Conservation (phyloP, 352 stramenopile genomes). For the Phytopythium litorale region DNA sequence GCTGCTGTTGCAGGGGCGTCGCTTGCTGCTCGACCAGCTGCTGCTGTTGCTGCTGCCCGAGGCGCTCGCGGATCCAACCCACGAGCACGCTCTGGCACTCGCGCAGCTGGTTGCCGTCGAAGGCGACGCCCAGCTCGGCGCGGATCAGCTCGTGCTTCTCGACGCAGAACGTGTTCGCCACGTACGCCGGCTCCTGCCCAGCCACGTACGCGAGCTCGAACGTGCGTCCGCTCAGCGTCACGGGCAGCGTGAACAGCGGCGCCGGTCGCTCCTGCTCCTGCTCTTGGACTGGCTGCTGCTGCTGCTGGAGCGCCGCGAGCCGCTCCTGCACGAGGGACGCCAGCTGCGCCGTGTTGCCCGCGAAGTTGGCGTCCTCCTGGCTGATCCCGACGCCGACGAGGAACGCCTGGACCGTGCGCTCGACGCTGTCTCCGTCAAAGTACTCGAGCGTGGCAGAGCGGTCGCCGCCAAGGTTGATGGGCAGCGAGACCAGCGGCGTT, state of each 20-base stretch:
- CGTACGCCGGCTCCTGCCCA: slow-evolving; percentile 47
- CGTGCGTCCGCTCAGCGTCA: slow-evolving; percentile 47
- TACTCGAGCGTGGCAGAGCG: slow-evolving; percentile 48
- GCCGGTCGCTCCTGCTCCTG: slow-evolving; percentile 14
- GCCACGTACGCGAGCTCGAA: slow-evolving; percentile 70
- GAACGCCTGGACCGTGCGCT: slow-evolving; percentile 66
- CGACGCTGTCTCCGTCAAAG: slow-evolving; percentile 68
- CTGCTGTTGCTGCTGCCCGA: slow-evolving; percentile 12
- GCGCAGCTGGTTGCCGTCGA: slow-evolving; percentile 53
- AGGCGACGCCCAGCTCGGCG: slow-evolving; percentile 41
- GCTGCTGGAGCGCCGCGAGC: slow-evolving; percentile 17
- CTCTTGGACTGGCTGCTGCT: slow-evolving; percentile 14
- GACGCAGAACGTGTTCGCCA: slow-evolving; percentile 66
- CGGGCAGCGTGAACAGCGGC: slow-evolving; percentile 49
- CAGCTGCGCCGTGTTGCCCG: slow-evolving; percentile 39
- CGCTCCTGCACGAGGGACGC: slow-evolving; percentile 30
- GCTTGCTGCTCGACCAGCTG: slow-evolving; percentile 6
- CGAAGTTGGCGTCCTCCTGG: slow-evolving; percentile 31
- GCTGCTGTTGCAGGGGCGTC: slow-evolving; percentile 12
- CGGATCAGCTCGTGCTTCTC: slow-evolving; percentile 64
- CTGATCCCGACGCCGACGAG: slow-evolving; percentile 43
- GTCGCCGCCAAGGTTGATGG: slow-evolving; percentile 50
- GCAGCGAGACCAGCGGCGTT: slow-evolving; percentile 38
- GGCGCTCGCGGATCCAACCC: slow-evolving; percentile 26
- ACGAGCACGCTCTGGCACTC: slow-evolving; percentile 60